These are phyloP conservation scores for Tolypocladium cylindrosporum DNA, from an alignment of 2,329 filamentous ascomycete genomes.

Conservation along the genomic window DNA sequence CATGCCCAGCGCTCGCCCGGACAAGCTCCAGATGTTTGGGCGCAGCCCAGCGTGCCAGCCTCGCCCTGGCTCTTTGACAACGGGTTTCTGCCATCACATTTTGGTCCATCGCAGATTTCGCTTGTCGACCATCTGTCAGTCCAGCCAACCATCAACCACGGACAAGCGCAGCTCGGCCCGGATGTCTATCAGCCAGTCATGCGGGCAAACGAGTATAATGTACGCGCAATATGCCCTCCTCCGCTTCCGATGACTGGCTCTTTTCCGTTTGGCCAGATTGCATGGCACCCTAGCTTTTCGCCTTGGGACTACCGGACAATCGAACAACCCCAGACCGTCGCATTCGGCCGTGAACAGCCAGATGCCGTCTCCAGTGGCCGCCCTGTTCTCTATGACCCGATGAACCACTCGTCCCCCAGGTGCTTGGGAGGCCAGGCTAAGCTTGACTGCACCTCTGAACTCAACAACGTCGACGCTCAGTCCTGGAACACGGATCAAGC, in stretches of 20 bases:
- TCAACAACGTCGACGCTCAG: background rate
- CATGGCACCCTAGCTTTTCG: conserved; percentile 8
- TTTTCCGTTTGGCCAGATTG: conserved; percentile 18
- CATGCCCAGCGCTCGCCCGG: background rate
- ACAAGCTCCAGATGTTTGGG: background rate
- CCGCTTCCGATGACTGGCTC: conserved; percentile 20
- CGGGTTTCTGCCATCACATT: background rate
- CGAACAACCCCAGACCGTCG: background rate
- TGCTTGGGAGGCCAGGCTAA: background rate
- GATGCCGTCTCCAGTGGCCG: background rate
- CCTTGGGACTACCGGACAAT: conserved; percentile 4
- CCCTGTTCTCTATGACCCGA: background rate
- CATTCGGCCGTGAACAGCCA: background rate
- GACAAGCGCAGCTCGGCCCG: conserved; percentile 8
- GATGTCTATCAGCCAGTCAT: conserved; percentile 20
- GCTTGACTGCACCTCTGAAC: background rate
- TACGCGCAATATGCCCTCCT: conserved; percentile 26
- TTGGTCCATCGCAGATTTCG: background rate
- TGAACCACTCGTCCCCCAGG: background rate
- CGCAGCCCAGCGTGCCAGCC: background rate
- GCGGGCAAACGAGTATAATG: conserved; percentile 25
- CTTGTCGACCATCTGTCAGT: background rate
- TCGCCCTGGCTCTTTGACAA: background rate
- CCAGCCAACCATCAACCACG: conserved; percentile 7
- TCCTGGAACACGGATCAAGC: background rate